Base-by-base conservation (phyloP, 2,329 filamentous ascomycete genomes). In the Coniosporium tulheliwenetii region DNA sequence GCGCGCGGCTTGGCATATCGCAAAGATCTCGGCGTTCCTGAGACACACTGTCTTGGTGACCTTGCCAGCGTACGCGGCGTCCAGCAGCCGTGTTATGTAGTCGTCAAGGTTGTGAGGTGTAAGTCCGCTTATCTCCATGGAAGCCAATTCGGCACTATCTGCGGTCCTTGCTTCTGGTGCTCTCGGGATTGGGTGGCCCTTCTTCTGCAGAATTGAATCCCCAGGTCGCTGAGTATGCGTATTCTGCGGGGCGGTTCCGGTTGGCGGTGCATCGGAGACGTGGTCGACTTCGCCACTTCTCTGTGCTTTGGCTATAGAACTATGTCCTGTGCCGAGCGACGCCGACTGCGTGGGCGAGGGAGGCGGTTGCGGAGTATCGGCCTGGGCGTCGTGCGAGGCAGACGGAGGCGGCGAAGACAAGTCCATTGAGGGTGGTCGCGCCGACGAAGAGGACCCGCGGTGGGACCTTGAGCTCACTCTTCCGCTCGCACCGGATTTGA, bases 21-120 rank as follows among this genome's bases (percentile, higher is more conserved):
- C 86, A 37, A 80, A 82, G 48, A 98, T 96, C 61, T 98, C 91
- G 33, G 91, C 91, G 57, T 98, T 96, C 69, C 94, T 95, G 45
- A 98, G 70, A 52, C 87, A 95, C 16, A 96, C 89, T 15, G 86
- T 85, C 70, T 98, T 98, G 46, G 91, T 96, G 51, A 95, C 85
- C 62, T 98, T 98, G 48, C 86, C 86, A 36, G 86, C 83, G 57
- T 98, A 98, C 10, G 84, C 91, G 8, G 91, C 89, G 60, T 98
- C 91, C 41, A 98, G 69, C 36, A 98, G 73, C 36, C 91, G 79
- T 53, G 87, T 86, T 57, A 98, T 98, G 70, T 93, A 95, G 56
- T 98, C 91, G 56, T 98, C 91, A 29, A 98, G 69, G 57, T 98
- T 91, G 50, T 91, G 84, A 31, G 87, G 77, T 60, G 94, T 94